Conservation (phyloP, 2,329 filamentous ascomycete species). For the Colletotrichum sublineola region DNA sequence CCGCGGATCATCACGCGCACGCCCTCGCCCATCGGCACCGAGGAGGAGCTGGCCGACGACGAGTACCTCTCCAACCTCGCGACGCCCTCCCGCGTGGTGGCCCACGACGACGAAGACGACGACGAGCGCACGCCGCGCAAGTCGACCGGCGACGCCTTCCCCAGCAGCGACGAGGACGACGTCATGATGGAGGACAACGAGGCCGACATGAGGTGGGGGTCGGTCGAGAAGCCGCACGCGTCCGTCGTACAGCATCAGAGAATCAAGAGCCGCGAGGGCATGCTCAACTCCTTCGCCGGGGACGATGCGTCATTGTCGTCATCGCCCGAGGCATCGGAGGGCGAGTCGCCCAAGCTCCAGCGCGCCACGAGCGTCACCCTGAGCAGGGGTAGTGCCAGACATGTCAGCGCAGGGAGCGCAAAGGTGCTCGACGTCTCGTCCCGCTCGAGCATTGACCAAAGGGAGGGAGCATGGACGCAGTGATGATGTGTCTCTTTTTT, state of each 20-base stretch:
- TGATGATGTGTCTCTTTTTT: background rate
- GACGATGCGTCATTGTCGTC: constrained; percentile 44
- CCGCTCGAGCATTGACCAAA: constrained; percentile 63
- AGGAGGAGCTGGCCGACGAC: constrained; percentile 80
- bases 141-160: constrained; percentile 64
- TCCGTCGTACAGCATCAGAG: constrained; percentile 46
- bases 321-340: constrained; percentile 48
- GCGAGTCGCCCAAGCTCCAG: constrained; percentile 60
- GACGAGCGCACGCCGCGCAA: constrained; percentile 47
- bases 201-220: constrained; percentile 65
- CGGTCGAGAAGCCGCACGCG: constrained; percentile 60
- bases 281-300: constrained; percentile 60
- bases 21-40: constrained; percentile 59
- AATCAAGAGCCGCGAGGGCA: constrained; percentile 66
- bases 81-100: constrained; percentile 35
- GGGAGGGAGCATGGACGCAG: constrained; percentile 18
- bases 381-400: constrained; percentile 74
- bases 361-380: constrained; percentile 80
- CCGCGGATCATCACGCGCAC: constrained; percentile 44
- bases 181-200: constrained; percentile 56
- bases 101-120: constrained; percentile 28
- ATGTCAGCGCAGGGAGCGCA: constrained; percentile 83
- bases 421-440: constrained; percentile 77
- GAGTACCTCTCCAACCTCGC: constrained; percentile 73
- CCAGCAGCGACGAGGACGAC: constrained; percentile 72